phyloP scores from a whole-genome alignment of 2,329 filamentous ascomycete species.

The Apiospora kogelbergensis region DNA sequence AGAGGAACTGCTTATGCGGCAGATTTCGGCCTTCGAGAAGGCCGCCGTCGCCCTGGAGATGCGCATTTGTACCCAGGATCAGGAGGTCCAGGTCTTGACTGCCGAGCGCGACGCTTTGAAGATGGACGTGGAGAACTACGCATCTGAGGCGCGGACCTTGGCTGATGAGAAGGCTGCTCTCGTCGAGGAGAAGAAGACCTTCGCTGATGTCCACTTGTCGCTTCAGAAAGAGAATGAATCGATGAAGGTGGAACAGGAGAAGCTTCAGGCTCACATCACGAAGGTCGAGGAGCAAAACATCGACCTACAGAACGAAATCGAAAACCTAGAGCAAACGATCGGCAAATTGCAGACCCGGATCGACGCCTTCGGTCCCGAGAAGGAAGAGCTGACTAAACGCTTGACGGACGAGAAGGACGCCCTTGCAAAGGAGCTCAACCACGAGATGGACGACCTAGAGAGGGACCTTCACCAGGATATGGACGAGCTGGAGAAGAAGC shows the following conservation, averaged over 20 bases:
- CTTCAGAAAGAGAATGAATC: constrained; percentile 22
- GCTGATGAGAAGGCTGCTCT: constrained; percentile 14
- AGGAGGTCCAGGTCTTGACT: constrained; percentile 26
- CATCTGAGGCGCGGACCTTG: constrained; percentile 13
- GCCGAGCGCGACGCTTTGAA: constrained; percentile 24
- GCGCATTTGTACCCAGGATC: constrained; percentile 24
- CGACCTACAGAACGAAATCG: constrained; percentile 7
- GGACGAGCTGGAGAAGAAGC: background rate
- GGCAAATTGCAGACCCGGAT: constrained; percentile 11
- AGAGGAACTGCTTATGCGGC: constrained; percentile 24
- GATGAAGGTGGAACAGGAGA: constrained; percentile 28
- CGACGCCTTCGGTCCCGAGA: constrained; percentile 6
- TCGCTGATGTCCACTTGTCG: constrained; percentile 14
- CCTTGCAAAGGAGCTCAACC: constrained; percentile 20
- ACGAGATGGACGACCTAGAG: constrained; percentile 27
- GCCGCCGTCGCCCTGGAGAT: constrained; percentile 24
- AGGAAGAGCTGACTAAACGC: constrained; percentile 5
- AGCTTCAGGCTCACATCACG: constrained; percentile 28
- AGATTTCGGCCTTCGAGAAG: constrained; percentile 24
- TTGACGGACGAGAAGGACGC: constrained; percentile 13
- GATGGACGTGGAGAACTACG: constrained; percentile 20
- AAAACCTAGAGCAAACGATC: constrained; percentile 14
- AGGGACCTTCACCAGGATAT: constrained; percentile 19
- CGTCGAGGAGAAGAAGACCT: constrained; percentile 18
- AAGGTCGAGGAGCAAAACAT: constrained; percentile 24